Evolutionary conservation across 257 asterid genomes (phyloP).

Genomic region (Nicotiana undulata): DNA sequence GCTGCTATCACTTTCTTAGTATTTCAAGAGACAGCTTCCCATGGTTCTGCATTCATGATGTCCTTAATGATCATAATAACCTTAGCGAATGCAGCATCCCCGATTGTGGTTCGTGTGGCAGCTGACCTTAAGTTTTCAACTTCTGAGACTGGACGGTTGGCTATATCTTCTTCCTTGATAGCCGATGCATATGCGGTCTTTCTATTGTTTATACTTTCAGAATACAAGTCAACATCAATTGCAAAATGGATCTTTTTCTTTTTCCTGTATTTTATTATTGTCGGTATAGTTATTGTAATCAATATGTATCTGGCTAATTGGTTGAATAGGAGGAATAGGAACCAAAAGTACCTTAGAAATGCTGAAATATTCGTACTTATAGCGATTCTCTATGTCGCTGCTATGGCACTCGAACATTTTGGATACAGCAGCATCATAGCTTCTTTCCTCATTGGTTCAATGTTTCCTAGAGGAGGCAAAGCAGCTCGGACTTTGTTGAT

Average conservation of each 20-base stretch:
- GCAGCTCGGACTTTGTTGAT: slow-evolving; percentile 72
- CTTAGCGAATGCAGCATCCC: slow-evolving; percentile 80
- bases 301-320: slow-evolving; percentile 49
- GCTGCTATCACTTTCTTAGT: slow-evolving; percentile 60
- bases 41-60: slow-evolving; percentile 42
- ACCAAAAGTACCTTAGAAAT: slow-evolving; percentile 70
- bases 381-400: slow-evolving; percentile 65
- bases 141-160: slow-evolving; percentile 76
- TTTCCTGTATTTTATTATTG: slow-evolving; percentile 34
- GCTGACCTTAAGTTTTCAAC: slow-evolving; percentile 77
- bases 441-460: slow-evolving; percentile 69
- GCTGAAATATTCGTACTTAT: slow-evolving; percentile 54
- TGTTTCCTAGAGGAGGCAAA: slow-evolving; percentile 94
- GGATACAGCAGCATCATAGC: slow-evolving; percentile 81
- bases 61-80: slow-evolving; percentile 50
- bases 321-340: slow-evolving; percentile 70
- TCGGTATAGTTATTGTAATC: slow-evolving; percentile 37
- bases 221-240: slow-evolving; percentile 16
- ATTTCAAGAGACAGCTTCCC: slow-evolving; percentile 48
- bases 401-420: slow-evolving; percentile 60
- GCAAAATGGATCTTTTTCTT: slow-evolving; percentile 33
- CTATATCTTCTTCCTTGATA: slow-evolving; percentile 67
- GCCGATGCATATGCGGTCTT: slow-evolving; percentile 64
- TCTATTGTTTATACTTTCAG: slow-evolving; percentile 49
- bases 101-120: slow-evolving; percentile 69